Evolutionary conservation across 768 basidiomycete species (phyloP).

Genomic region (Butyriboletus loyo): DNA sequence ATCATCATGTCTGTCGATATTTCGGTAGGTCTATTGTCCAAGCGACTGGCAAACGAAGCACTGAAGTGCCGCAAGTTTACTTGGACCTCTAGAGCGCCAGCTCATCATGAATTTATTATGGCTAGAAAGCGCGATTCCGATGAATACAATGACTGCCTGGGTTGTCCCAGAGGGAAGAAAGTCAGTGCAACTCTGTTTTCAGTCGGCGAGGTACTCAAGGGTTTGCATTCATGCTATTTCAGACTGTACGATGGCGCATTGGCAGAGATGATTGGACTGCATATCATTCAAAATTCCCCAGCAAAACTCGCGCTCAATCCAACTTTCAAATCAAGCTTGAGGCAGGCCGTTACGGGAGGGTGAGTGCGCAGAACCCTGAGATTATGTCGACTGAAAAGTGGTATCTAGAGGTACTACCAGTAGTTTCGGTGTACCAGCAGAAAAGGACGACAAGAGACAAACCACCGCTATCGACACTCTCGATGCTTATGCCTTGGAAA

Average conservation of each 20-base stretch:
- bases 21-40: slow-evolving; percentile 52
- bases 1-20: slow-evolving; percentile 87
- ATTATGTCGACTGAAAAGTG: slow-evolving; percentile 5
- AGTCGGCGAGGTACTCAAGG: background rate
- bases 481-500: slow-evolving; percentile 78
- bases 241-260: slow-evolving; percentile 76
- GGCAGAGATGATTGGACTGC: slow-evolving; percentile 57
- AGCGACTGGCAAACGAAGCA: background rate
- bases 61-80: slow-evolving; percentile 45
- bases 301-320: slow-evolving; percentile 67
- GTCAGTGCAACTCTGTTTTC: slow-evolving; percentile 37
- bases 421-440: slow-evolving; percentile 82
- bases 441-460: slow-evolving; percentile 57
- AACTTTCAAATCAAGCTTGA: slow-evolving; percentile 74
- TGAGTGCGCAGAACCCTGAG: slow-evolving; percentile 35
- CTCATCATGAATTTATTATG: slow-evolving; percentile 86
- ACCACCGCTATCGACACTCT: slow-evolving; percentile 56
- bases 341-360: slow-evolving; percentile 89
- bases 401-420: slow-evolving; percentile 61
- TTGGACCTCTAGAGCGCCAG: slow-evolving; percentile 78
- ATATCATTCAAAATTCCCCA: slow-evolving; percentile 61
- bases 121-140: slow-evolving; percentile 72
- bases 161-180: slow-evolving; percentile 69
- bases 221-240: background rate
- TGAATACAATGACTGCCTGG: slow-evolving; percentile 73